Conservation (phyloP, 1,284 basidiomycete genomes). For the Ceratobasidium sp. region DNA sequence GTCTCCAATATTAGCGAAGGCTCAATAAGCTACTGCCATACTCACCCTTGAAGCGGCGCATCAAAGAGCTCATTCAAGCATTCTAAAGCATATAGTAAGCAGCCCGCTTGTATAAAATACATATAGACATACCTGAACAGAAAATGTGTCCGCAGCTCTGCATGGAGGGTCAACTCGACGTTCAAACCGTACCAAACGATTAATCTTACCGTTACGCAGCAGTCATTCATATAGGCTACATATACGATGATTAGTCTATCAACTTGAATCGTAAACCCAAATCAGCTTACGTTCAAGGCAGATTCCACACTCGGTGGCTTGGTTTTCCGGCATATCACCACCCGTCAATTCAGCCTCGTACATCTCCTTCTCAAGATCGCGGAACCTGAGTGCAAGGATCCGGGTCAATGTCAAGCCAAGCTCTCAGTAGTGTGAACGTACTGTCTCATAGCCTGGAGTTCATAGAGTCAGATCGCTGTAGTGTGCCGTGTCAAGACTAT, state of each 20-base stretch:
- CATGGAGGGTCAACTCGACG: neutral
- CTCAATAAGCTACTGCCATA: slow-evolving; percentile 5
- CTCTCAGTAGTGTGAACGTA: slow-evolving; percentile 58
- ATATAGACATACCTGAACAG: slow-evolving; percentile 59
- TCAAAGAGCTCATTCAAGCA: slow-evolving; percentile 67
- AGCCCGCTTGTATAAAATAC: neutral
- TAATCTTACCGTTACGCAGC: slow-evolving; percentile 63
- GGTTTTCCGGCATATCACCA: slow-evolving; percentile 39
- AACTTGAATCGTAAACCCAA: neutral
- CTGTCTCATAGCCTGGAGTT: slow-evolving; percentile 61
- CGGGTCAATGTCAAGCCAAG: slow-evolving; percentile 61
- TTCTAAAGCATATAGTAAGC: slow-evolving; percentile 57
- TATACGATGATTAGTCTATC: slow-evolving; percentile 54
- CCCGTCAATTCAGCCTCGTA: slow-evolving; percentile 57
- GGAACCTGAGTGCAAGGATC: slow-evolving; percentile 65
- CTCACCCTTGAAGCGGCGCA: slow-evolving; percentile 57
- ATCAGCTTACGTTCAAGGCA: slow-evolving; percentile 49
- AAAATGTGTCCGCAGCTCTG: slow-evolving; percentile 68
- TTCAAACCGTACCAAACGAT: neutral
- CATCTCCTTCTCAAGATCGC: slow-evolving; percentile 68
- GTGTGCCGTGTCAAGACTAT: no score
- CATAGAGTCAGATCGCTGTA: neutral
- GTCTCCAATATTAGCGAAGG: slow-evolving; percentile 2
- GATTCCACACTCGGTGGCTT: slow-evolving; percentile 51
- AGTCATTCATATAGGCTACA: slow-evolving; percentile 64